Conservation (phyloP, 1,139 yeast species). For the Yamadazyma blattariae region DNA sequence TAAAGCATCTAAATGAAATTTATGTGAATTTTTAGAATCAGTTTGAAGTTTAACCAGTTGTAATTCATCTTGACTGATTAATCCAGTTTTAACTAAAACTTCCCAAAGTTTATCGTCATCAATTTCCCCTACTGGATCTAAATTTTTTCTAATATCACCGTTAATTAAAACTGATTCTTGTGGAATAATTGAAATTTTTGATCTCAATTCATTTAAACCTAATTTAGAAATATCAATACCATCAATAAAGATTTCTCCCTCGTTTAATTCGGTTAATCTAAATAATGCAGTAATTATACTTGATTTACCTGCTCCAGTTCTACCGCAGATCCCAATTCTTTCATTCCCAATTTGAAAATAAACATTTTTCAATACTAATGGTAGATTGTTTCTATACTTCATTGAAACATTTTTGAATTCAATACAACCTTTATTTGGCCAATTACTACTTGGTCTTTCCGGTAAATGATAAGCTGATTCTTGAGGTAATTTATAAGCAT, state of each 20-base stretch:
- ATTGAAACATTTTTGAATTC: slow-evolving; percentile 56
- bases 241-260: slow-evolving; percentile 56
- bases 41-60: slow-evolving; percentile 16
- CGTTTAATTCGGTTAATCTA: slow-evolving; percentile 53
- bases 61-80: slow-evolving; percentile 29
- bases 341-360: slow-evolving; percentile 50
- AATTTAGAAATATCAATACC: slow-evolving; percentile 51
- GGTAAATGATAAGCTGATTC: slow-evolving; percentile 47
- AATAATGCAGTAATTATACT: slow-evolving; percentile 67
- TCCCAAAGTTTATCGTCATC: slow-evolving; percentile 42
- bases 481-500: slow-evolving; percentile 49
- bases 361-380: slow-evolving; percentile 65
- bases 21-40: slow-evolving; percentile 46
- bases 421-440: slow-evolving; percentile 50
- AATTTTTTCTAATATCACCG: slow-evolving; percentile 39
- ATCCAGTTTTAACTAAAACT: slow-evolving; percentile 43
- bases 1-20: slow-evolving; percentile 61
- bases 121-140: slow-evolving; percentile 39
- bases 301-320: slow-evolving; percentile 81
- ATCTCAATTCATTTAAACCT: slow-evolving; percentile 31
- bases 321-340: slow-evolving; percentile 74
- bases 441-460: slow-evolving; percentile 53
- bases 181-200: slow-evolving; percentile 38
- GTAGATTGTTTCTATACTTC: slow-evolving; percentile 75
- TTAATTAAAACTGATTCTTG: slow-evolving; percentile 44